Conservation (phyloP, 768 basidiomycete genomes). For the Leccinum boreale region DNA sequence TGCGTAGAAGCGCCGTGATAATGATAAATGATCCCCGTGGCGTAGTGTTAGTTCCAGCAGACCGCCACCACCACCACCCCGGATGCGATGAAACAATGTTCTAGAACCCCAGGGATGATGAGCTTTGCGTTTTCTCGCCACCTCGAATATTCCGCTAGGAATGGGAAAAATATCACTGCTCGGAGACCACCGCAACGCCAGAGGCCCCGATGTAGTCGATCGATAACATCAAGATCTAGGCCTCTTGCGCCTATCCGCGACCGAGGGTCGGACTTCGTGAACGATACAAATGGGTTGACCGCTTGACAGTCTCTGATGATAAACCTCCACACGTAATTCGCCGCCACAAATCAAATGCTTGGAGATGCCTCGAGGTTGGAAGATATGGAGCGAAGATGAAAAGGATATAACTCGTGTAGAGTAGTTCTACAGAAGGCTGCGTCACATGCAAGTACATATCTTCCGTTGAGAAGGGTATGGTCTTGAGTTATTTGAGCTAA, state of each 20-base stretch:
- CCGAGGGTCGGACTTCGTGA: constrained; percentile 52
- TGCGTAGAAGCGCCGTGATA: constrained; percentile 3
- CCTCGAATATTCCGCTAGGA: constrained; percentile 31
- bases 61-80: constrained; percentile 31
- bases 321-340: constrained; percentile 14
- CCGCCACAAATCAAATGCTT: constrained; percentile 41
- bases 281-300: constrained; percentile 53
- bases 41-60: constrained; percentile 29
- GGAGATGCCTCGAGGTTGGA: constrained; percentile 29
- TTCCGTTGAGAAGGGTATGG: constrained; percentile 30
- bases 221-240: constrained; percentile 40
- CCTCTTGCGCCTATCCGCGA: constrained; percentile 39
- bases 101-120: constrained; percentile 36
- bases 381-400: constrained; percentile 14
- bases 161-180: constrained; percentile 34
- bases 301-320: constrained; percentile 22
- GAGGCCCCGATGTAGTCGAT: constrained; percentile 48
- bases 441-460: constrained; percentile 1
- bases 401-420: not conserved
- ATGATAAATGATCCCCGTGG: constrained; percentile 27
- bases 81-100: constrained; percentile 37
- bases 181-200: constrained; percentile 10
- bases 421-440: not conserved
- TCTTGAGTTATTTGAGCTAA: constrained; percentile 37
- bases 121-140: constrained; percentile 35